A percentile compares a stretch with the other conserved stretches of the same genome.
Evolutionary conservation across 2,329 filamentous ascomycete genomes (phyloP).

Genomic region (Pestalotiopsis sp.): DNA sequence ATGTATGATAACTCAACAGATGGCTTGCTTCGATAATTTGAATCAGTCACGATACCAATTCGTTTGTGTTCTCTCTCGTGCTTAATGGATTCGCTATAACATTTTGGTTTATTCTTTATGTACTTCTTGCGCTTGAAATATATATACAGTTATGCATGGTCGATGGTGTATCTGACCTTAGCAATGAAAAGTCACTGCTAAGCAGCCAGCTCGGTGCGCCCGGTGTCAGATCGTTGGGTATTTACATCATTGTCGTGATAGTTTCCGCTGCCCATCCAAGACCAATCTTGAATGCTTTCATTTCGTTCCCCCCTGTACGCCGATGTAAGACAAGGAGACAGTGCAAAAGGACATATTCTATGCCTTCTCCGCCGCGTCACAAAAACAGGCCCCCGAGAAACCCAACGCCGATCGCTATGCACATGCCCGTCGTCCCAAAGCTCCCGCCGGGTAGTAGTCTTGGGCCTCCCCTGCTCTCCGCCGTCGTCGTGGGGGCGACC

Average conservation of each 20-base stretch:
- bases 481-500: slow-evolving; percentile 21
- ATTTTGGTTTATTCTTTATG: background rate
- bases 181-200: background rate
- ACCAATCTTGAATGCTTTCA: background rate
- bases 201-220: background rate
- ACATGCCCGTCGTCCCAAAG: slow-evolving; percentile 23
- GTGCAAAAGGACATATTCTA: background rate
- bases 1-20: no score
- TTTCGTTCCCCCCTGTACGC: background rate
- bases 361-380: background rate
- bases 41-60: no score
- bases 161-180: background rate
- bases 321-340: background rate
- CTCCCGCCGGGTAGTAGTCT: slow-evolving; percentile 19
- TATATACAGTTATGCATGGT: background rate
- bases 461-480: slow-evolving; percentile 22
- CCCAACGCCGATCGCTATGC: slow-evolving; percentile 45
- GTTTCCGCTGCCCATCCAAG: background rate
- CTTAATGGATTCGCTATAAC: background rate
- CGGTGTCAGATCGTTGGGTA: background rate
- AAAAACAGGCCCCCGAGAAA: slow-evolving; percentile 28
- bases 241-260: background rate
- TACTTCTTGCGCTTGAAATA: background rate
- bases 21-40: no score
- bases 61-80: no score